Base-by-base conservation (phyloP, 1,284 basidiomycete species). In the Ganoderma sinense region DNA sequence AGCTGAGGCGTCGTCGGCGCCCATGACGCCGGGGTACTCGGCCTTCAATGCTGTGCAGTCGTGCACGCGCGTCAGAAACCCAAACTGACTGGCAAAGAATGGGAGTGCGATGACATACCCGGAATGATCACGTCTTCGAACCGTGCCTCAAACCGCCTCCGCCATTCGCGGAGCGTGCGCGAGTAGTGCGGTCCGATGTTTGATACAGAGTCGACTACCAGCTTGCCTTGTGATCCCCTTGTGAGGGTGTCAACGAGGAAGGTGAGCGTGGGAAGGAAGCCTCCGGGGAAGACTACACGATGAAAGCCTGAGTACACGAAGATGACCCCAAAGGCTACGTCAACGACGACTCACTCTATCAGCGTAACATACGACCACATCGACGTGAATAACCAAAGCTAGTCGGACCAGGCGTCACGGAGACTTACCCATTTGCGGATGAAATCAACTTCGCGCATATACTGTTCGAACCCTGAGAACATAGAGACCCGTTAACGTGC, bases 171-270 rank as follows among this genome's bases (percentile, higher is more conserved):
- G n/a, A 95, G 84, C 6, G 94, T 95, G 5, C 93, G 87, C 2
- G 93, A 88, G 78, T 95, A 95, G 79, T 95, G 92, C 36, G 90
- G 90, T 36, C 93, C 94, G 73, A 95, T 94, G 80, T 94, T 94
- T n/a, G 85, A 85, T 7, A 94, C 84, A 20, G 89, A 89, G 73
- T 95, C 94, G 45, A 94, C 86, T 31, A 92, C 82, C 40, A 95
- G 85, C 16, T 84, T 83, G 29, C 89, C 89, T 31, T 85, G 78
- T 1, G 90, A 85, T 10, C 91, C 93, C 40, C 83, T 78, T 14
- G 83, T 77, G 67, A 93, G 81, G 5, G 88, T 86, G 64, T 87
- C 82, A 16, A 91, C 80, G 36, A 94, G 85, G 64, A 87, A 85
- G 2, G 91, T 89, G 10, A 94, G 81, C 0, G 90, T 90, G 4